A percentile compares a stretch with the other conserved stretches of the same genome.
These are phyloP conservation scores for Leptoxyphium fumago DNA, from an alignment of 2,329 filamentous ascomycete species.

Conservation along the genomic window DNA sequence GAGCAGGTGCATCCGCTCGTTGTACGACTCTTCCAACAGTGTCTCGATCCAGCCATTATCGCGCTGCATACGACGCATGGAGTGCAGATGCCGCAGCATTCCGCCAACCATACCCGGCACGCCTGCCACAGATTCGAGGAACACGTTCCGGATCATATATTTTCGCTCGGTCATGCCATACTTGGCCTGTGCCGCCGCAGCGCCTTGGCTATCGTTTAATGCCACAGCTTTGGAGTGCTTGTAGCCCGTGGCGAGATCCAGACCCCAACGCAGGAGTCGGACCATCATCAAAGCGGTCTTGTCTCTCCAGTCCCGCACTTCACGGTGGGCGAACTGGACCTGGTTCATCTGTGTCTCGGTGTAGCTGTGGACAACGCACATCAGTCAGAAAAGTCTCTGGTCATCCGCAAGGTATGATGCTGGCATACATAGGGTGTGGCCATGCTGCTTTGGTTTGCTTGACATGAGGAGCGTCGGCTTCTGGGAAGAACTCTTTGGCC, in stretches of 20 bases:
- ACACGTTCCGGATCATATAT: slow-evolving; percentile 82
- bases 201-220: slow-evolving; percentile 19
- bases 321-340: slow-evolving; percentile 63
- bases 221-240: slow-evolving; percentile 48
- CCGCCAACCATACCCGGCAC: slow-evolving; percentile 95
- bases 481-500: slow-evolving; percentile 33
- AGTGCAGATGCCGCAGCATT: slow-evolving; percentile 80
- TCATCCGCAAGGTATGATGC: slow-evolving; percentile 47
- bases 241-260: slow-evolving; percentile 71
- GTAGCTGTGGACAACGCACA: slow-evolving; percentile 28
- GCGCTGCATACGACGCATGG: slow-evolving; percentile 68
- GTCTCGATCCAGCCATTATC: slow-evolving; percentile 80
- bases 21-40: slow-evolving; percentile 23
- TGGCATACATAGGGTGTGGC: slow-evolving; percentile 47
- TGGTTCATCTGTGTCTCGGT: slow-evolving; percentile 63
- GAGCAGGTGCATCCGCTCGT: slow-evolving; percentile 67
- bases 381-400: not conserved
- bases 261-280: slow-evolving; percentile 58
- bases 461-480: slow-evolving; percentile 29
- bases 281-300: slow-evolving; percentile 65
- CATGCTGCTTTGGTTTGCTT: slow-evolving; percentile 32
- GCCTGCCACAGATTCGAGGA: slow-evolving; percentile 85
- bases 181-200: slow-evolving; percentile 40
- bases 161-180: slow-evolving; percentile 69
- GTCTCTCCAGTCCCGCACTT: slow-evolving; percentile 59